phyloP scores from a whole-genome alignment of 148 eudicot species.

The Selenicereus undatus region DNA sequence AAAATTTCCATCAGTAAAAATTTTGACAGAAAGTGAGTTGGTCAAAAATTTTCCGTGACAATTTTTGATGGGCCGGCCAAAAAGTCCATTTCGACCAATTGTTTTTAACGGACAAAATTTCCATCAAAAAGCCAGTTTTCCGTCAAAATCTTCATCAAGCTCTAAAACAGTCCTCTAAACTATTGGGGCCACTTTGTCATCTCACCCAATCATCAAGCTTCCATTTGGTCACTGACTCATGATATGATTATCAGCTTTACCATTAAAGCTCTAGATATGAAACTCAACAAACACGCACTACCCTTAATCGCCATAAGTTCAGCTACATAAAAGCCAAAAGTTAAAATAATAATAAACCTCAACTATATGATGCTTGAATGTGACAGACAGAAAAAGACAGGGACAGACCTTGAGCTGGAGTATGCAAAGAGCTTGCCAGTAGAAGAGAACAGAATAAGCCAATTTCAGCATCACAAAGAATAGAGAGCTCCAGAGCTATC shows the following conservation, averaged over 20 bases:
- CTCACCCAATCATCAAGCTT: not conserved
- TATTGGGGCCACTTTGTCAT: not conserved
- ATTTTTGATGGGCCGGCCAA: too few relatives aligned
- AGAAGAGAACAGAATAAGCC: conserved; percentile 42
- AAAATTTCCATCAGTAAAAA: too few relatives aligned
- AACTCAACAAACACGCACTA: not conserved
- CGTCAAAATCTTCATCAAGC: not conserved
- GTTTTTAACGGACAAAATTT: too few relatives aligned
- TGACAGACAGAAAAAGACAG: not conserved
- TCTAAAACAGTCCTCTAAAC: not conserved
- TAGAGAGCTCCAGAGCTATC: conserved; percentile 39
- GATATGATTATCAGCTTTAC: not conserved
- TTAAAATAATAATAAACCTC: not conserved
- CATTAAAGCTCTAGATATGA: not conserved
- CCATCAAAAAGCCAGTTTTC: too few relatives aligned
- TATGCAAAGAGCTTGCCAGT: conserved; percentile 41
- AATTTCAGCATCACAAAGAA: conserved; percentile 46
- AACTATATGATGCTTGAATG: not conserved
- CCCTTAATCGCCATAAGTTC: not conserved
- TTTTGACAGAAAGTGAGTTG: too few relatives aligned
- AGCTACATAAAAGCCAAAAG: not conserved
- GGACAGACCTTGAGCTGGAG: conserved; percentile 32
- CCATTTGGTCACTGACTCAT: not conserved
- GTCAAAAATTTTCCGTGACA: too few relatives aligned
- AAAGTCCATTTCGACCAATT: too few relatives aligned